Evolutionary conservation across 108 stramenopile genomes (phyloP).

Genomic region (Nitzschia inconspicua): DNA sequence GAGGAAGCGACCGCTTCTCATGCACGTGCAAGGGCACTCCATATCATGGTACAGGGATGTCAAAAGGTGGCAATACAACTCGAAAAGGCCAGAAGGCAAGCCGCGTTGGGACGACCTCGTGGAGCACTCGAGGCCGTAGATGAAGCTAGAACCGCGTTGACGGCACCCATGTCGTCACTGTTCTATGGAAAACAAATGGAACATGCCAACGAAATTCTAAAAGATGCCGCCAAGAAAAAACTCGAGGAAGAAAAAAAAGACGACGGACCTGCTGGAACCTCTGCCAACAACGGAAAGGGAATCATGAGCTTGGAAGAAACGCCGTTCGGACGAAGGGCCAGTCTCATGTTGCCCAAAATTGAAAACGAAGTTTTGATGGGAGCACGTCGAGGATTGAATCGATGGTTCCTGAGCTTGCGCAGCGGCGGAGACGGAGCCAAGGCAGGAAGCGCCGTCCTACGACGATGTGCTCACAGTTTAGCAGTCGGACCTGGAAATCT

Average conservation of each 20-base stretch:
- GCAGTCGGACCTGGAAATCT: slow-evolving; percentile 69
- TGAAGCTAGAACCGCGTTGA: slow-evolving; percentile 75
- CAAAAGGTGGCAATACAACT: slow-evolving; percentile 70
- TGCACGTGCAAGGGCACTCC: slow-evolving; percentile 63
- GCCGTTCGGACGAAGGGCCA: slow-evolving; percentile 82
- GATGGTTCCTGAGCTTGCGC: slow-evolving; percentile 83
- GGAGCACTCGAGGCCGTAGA: slow-evolving; percentile 85
- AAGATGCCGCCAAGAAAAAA: slow-evolving; percentile 22
- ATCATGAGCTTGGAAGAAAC: slow-evolving; percentile 72
- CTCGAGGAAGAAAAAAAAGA: slow-evolving; percentile 18
- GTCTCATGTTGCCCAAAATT: slow-evolving; percentile 82
- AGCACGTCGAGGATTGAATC: slow-evolving; percentile 75
- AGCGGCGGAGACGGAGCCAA: slow-evolving; percentile 88
- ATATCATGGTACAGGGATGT: slow-evolving; percentile 75
- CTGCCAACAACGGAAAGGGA: slow-evolving; percentile 9
- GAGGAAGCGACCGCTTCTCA: slow-evolving; percentile 60
- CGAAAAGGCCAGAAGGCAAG: slow-evolving; percentile 73
- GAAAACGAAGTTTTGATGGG: slow-evolving; percentile 86
- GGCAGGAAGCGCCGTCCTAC: slow-evolving; percentile 80
- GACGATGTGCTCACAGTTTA: slow-evolving; percentile 63
- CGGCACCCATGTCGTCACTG: slow-evolving; percentile 61
- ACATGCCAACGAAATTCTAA: slow-evolving; percentile 18
- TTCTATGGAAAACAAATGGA: slow-evolving; percentile 32
- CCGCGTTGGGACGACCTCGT: slow-evolving; percentile 71
- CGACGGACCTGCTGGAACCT: background rate